These are phyloP conservation scores for Haematococcus lacustris DNA, from an alignment of 139 green algal genomes.

Conservation along the genomic window DNA sequence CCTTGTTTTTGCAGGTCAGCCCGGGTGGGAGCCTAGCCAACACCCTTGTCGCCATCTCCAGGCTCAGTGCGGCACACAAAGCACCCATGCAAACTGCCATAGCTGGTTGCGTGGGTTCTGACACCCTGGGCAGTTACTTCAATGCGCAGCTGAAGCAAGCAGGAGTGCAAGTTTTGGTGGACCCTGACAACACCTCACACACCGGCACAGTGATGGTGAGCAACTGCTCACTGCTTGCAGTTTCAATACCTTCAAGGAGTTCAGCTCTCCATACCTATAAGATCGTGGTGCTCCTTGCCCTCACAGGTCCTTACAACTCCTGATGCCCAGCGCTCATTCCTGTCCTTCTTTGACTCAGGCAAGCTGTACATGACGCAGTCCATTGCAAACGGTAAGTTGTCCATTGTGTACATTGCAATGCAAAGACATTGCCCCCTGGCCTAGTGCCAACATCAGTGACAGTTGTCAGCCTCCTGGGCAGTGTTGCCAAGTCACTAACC, in stretches of 20 bases:
- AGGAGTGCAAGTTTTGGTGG: constrained; percentile 57
- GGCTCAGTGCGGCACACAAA: constrained; percentile 45
- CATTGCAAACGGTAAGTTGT: too few species aligned
- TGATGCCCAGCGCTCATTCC: constrained; percentile 87
- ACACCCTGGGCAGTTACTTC: constrained; percentile 75
- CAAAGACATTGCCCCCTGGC: too few species aligned
- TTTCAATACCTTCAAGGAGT: too few species aligned
- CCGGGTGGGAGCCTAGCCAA: constrained; percentile 84
- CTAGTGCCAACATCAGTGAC: too few species aligned
- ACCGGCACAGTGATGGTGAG: constrained; percentile 14
- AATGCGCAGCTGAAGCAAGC: constrained; percentile 52
- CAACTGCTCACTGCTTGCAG: too few species aligned
- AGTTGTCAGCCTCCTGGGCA: too few species aligned
- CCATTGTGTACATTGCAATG: too few species aligned
- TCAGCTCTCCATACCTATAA: too few species aligned
- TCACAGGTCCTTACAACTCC: constrained; percentile 77
- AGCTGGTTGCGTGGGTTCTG: constrained; percentile 47
- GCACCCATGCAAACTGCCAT: constrained; percentile 59
- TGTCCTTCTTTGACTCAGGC: constrained; percentile 62
- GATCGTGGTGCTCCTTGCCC: too few species aligned
- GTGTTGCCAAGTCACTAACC: too few species aligned
- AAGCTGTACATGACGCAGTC: constrained; percentile 26
- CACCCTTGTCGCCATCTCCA: constrained; percentile 74
- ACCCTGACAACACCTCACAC: constrained; percentile 11
- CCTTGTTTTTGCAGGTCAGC: constrained; percentile 41